phyloP scores from a whole-genome alignment of 2,329 filamentous ascomycete species.

The Didymella sp. region DNA sequence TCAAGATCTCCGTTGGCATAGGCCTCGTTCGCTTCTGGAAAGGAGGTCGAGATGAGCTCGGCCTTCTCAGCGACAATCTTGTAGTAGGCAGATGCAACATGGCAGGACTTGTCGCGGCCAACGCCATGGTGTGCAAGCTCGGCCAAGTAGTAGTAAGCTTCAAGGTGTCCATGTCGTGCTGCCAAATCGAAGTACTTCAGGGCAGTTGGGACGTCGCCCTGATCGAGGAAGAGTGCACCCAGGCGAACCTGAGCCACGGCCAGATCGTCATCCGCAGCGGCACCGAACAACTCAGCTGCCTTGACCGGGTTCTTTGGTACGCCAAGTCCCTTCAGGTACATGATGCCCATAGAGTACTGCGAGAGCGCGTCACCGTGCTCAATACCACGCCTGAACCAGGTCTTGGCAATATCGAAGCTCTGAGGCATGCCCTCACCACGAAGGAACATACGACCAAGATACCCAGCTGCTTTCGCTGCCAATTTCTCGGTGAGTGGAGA shows the following conservation, averaged over 20 bases:
- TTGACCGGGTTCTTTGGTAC: conserved; percentile 71
- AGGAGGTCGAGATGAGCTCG: conserved; percentile 81
- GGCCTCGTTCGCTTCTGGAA: conserved; percentile 81
- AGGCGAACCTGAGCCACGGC: conserved; percentile 82
- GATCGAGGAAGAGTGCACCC: conserved; percentile 84
- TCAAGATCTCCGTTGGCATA: conserved; percentile 81
- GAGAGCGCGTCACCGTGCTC: conserved; percentile 79
- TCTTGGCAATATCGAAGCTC: conserved; percentile 75
- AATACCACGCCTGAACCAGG: conserved; percentile 84
- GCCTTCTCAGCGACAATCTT: conserved; percentile 90
- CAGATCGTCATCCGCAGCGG: conserved; percentile 81
- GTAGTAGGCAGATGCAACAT: conserved; percentile 80
- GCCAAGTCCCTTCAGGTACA: conserved; percentile 81
- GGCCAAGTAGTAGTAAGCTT: conserved; percentile 90
- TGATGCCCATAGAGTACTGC: conserved; percentile 82
- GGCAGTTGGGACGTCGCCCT: conserved; percentile 81
- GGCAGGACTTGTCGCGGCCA: conserved; percentile 79
- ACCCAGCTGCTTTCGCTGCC: conserved; percentile 83
- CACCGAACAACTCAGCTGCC: conserved; percentile 78
- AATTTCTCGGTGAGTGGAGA: conserved; percentile 76
- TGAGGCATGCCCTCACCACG: conserved; percentile 84
- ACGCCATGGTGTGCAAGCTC: conserved; percentile 84
- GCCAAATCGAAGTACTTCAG: conserved; percentile 89
- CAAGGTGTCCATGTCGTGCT: conserved; percentile 80
- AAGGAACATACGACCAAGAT: conserved; percentile 86